Evolutionary conservation across 2,329 filamentous ascomycete genomes (phyloP).

Genomic region (Coleophoma cylindrospora): DNA sequence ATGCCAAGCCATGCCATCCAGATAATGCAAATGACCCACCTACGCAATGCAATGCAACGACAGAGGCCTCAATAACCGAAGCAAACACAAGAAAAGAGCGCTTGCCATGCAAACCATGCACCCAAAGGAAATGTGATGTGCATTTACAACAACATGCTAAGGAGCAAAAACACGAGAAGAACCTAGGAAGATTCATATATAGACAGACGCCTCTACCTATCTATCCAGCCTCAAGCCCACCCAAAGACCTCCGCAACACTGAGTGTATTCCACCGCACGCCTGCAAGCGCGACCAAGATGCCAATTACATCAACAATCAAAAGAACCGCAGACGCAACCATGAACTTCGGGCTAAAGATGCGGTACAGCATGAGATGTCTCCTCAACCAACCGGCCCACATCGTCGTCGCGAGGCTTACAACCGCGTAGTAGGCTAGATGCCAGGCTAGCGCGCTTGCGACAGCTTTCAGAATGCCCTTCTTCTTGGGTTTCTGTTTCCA

Average conservation of each 20-base stretch:
- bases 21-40: too few relatives aligned
- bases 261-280: slow-evolving; percentile 69
- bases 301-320: slow-evolving; percentile 73
- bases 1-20: too few relatives aligned
- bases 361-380: slow-evolving; percentile 95
- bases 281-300: slow-evolving; percentile 66
- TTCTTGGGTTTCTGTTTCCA: slow-evolving; percentile 86
- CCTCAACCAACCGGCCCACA: slow-evolving; percentile 83
- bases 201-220: too few relatives aligned
- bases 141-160: too few relatives aligned
- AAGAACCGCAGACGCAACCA: slow-evolving; percentile 70
- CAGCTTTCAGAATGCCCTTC: slow-evolving; percentile 39
- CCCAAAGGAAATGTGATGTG: too few relatives aligned
- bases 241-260: slow-evolving; percentile 88
- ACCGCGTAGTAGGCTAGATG: slow-evolving; percentile 81
- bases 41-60: too few relatives aligned
- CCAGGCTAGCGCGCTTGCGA: slow-evolving; percentile 65
- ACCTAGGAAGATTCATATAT: too few relatives aligned
- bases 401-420: slow-evolving; percentile 78
- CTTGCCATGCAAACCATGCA: too few relatives aligned
- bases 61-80: too few relatives aligned
- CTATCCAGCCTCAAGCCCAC: slow-evolving; percentile 30
- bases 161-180: too few relatives aligned
- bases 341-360: slow-evolving; percentile 87
- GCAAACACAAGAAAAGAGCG: too few relatives aligned